phyloP scores from a whole-genome alignment of 2,329 filamentous ascomycete genomes.

The Leptographium lundbergii region DNA sequence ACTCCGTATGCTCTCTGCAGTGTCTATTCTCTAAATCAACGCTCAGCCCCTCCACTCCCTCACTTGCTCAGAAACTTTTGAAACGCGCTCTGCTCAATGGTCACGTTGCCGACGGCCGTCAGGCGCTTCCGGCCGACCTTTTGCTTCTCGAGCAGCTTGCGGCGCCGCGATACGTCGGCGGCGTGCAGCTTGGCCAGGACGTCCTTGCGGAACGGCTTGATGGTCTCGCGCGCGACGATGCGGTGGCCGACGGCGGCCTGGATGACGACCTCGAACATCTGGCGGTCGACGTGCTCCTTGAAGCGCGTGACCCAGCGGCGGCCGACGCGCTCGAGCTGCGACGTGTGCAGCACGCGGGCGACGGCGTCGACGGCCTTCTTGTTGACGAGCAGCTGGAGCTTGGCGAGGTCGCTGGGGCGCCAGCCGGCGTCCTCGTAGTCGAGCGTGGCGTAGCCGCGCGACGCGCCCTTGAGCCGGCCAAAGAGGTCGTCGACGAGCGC shows the following conservation, averaged over 20 bases:
- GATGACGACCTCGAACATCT: constrained; percentile 91
- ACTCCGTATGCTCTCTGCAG: too few relatives aligned
- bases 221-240: constrained; percentile 81
- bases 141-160: constrained; percentile 89
- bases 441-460: constrained; percentile 78
- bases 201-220: constrained; percentile 95
- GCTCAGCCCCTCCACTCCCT: too few relatives aligned
- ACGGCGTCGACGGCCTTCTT: constrained; percentile 89
- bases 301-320: constrained; percentile 88
- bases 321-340: constrained; percentile 69
- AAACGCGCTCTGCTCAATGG: constrained; percentile 94
- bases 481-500: constrained; percentile 96
- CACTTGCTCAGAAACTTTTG: constrained; percentile 79
- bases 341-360: constrained; percentile 73
- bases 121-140: constrained; percentile 89
- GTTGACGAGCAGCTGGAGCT: constrained; percentile 88
- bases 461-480: constrained; percentile 84
- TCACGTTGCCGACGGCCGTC: constrained; percentile 72
- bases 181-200: constrained; percentile 89
- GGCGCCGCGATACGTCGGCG: constrained; percentile 67
- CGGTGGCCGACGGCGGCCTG: constrained; percentile 75
- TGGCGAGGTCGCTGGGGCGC: constrained; percentile 66
- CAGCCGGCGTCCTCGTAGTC: constrained; percentile 96
- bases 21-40: too few relatives aligned
- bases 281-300: constrained; percentile 89